Evolutionary conservation across 768 basidiomycete genomes (phyloP), one percentile per base, ranked within the genome.

Genomic region (Podaxis sp.): DNA sequence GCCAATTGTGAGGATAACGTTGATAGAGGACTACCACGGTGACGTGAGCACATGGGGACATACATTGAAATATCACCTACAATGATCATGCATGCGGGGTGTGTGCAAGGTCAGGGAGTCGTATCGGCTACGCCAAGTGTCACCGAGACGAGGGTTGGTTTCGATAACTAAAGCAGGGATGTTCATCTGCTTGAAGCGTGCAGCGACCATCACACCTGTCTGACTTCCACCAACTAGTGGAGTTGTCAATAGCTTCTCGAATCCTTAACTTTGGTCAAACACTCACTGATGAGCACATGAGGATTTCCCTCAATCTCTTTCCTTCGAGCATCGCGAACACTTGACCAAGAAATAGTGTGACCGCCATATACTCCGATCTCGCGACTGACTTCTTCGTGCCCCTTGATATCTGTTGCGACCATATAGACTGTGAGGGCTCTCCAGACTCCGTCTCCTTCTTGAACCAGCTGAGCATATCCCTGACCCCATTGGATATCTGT

Each of bases 181-280:
- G 33, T 55, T 55, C 60, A 61, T 55, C 12, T 61, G 60, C 9
- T 55, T 61, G 36, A 61, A 61, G 4, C 60, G 53, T 4, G 60
- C 60, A 3, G 60, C 60, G 33, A 55, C 29, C n/a, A 37, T 61
- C 4, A 61, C 19, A 1, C 60, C 60, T 7, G 43, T 37, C 12
- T 61, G 60, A 1, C 60, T 36, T 5, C 38, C 60, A 36, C 60
- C 60, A 38, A 61, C 60, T 61, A 19, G n/a, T 15, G 7, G 17
- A 22, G 53, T 1, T 5, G n/a, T 7, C 27, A 53, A 17, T 19
- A 37, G 22, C 29, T 36, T 37, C 33, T 49, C 8, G n/a, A n/a
- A 9, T n/a, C 4, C n/a, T 37, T 37, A 8, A 8, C 6, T 37
- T n/a, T 27, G 15, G 15, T 3, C 24, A 3, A 12, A 54, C 27